These are phyloP conservation scores for Cryptococcus sp. DNA, from an alignment of 1,284 basidiomycete genomes.

Conservation along the genomic window DNA sequence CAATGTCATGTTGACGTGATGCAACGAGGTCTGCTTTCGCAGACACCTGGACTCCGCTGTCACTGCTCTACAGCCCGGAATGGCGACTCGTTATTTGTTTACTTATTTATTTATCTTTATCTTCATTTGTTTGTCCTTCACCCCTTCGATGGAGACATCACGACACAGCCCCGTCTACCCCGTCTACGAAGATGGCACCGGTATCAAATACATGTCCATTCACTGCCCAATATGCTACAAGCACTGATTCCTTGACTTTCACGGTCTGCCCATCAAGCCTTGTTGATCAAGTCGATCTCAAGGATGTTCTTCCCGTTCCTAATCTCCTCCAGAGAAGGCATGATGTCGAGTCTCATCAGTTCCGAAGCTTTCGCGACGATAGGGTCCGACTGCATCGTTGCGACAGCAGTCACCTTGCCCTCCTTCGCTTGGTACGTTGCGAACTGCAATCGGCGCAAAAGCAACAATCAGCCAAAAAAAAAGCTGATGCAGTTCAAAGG, in stretches of 20 bases:
- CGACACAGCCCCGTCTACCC: background rate
- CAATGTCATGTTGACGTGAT: too few species aligned
- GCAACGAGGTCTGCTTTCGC: too few species aligned
- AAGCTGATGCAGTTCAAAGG: too few species aligned
- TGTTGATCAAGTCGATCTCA: constrained; percentile 38
- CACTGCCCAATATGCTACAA: background rate
- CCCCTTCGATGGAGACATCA: too few species aligned
- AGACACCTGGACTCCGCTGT: too few species aligned
- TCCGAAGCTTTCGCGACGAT: constrained; percentile 79
- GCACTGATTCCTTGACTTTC: background rate
- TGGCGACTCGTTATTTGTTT: too few species aligned
- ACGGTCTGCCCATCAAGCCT: constrained; percentile 10
- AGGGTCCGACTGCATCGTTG: constrained; percentile 62
- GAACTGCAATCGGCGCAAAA: constrained; percentile 59
- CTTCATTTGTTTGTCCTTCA: too few species aligned
- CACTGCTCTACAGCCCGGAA: too few species aligned
- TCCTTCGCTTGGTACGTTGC: constrained; percentile 81
- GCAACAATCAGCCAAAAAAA: background rate
- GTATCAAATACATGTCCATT: background rate
- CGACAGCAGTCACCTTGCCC: constrained; percentile 76
- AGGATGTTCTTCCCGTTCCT: constrained; percentile 58
- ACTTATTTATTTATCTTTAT: too few species aligned
- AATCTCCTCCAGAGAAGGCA: constrained; percentile 78
- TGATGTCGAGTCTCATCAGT: constrained; percentile 73
- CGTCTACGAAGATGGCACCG: too few species aligned